A percentile compares a stretch with the other conserved stretches of the same genome.
These are phyloP conservation scores for Lycium ferocissimum DNA, from an alignment of 257 asterid species.

Conservation along the genomic window DNA sequence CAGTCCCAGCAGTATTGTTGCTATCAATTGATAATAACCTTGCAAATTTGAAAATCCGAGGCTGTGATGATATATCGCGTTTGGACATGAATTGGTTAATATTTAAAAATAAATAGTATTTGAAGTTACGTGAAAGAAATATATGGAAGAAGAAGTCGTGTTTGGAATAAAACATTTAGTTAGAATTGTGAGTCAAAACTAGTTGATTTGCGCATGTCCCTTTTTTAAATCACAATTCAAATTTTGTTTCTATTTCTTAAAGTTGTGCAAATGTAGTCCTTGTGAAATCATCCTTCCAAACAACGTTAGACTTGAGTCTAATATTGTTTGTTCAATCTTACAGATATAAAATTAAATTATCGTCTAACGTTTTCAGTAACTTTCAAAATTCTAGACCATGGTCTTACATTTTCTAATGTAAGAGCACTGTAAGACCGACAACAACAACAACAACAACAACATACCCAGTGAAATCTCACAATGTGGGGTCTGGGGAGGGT, in stretches of 20 bases:
- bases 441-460: too few species aligned
- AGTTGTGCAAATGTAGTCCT: not conserved
- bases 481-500: too few species aligned
- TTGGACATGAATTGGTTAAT: not conserved
- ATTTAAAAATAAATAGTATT: too few species aligned
- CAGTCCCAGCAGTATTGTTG: not conserved
- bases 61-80: not conserved
- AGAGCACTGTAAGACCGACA: too few species aligned
- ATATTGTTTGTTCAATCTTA: too few species aligned
- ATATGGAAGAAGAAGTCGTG: too few species aligned
- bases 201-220: not conserved
- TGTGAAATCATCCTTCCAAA: not conserved
- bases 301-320: not conserved
- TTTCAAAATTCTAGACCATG: too few species aligned
- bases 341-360: too few species aligned
- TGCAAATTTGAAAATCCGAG: not conserved
- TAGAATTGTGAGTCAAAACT: not conserved
- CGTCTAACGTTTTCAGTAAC: too few species aligned
- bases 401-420: too few species aligned
- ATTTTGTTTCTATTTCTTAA: not conserved
- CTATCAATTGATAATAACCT: slow-evolving; percentile 25
- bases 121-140: too few species aligned
- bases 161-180: not conserved
- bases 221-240: not conserved
- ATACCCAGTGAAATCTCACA: too few species aligned